A percentile compares a stretch with the other conserved stretches of the same genome.
Conservation (phyloP, 495 filamentous ascomycete species). For the Coniosporium apollinis region DNA sequence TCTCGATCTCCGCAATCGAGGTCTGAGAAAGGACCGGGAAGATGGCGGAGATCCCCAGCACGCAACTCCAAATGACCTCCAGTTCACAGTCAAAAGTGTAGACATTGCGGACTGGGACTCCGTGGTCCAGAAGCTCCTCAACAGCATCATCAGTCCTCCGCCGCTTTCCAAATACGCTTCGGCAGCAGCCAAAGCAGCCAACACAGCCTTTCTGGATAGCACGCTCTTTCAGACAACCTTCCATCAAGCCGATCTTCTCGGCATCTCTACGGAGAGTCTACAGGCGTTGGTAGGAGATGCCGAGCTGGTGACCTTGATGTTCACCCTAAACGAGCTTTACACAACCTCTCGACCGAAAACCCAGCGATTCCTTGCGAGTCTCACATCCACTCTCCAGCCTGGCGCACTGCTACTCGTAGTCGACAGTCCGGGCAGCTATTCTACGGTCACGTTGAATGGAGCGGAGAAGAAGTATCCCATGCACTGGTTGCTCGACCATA, state of each 20-base stretch:
- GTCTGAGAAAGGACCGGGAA: too few relatives aligned
- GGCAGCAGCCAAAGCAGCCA: constrained; percentile 29
- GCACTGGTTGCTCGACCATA: constrained; percentile 81
- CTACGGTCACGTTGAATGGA: constrained; percentile 45
- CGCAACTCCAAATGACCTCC: too few relatives aligned
- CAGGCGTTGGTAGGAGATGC: constrained; percentile 22
- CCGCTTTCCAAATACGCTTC: constrained; percentile 38
- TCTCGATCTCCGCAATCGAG: too few relatives aligned
- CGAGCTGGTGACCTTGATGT: constrained; percentile 63
- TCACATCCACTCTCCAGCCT: constrained; percentile 36
- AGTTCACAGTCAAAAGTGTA: too few relatives aligned
- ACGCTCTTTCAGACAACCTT: constrained; percentile 32
- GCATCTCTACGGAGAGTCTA: constrained; percentile 27
- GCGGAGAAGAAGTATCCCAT: constrained; percentile 69
- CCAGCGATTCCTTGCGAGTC: constrained; percentile 51
- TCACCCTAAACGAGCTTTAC: constrained; percentile 96
- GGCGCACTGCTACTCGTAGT: constrained; percentile 67
- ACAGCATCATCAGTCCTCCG: constrained; percentile 29
- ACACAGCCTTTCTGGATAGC: constrained; percentile 24
- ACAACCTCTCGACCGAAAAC: constrained; percentile 52
- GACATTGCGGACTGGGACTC: constrained; percentile 66
- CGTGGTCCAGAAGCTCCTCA: constrained; percentile 38
- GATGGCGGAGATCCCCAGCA: too few relatives aligned
- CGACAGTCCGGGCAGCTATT: constrained; percentile 87
- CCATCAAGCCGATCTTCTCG: constrained; percentile 45